Conservation (phyloP, 306 rosid species). For the Vigna reflexopilosa region DNA sequence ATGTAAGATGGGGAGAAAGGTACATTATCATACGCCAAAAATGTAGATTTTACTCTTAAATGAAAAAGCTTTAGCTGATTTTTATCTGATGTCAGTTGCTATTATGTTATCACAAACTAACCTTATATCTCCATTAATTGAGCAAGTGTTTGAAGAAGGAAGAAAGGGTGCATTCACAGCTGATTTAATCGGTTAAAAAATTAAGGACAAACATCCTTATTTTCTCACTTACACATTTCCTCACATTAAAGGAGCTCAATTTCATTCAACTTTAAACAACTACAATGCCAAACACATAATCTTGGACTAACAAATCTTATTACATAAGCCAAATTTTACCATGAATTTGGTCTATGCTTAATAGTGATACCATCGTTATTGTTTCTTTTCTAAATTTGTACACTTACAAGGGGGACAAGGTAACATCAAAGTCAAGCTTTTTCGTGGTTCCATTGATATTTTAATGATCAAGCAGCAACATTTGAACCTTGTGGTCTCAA, state of each 20-base stretch:
- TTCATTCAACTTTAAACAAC: too few relatives aligned
- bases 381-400: not conserved
- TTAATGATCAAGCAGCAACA: constrained; percentile 14
- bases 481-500: not conserved
- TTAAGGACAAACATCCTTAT: too few relatives aligned
- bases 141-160: not conserved
- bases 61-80: too few relatives aligned
- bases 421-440: not conserved
- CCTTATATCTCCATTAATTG: too few relatives aligned
- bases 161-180: not conserved
- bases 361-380: not conserved
- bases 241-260: too few relatives aligned
- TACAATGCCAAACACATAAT: not conserved
- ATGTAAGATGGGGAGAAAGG: too few relatives aligned
- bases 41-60: not conserved
- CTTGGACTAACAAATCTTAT: not conserved
- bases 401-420: constrained; percentile 1
- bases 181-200: too few relatives aligned
- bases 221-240: too few relatives aligned
- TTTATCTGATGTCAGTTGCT: too few relatives aligned
- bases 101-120: too few relatives aligned
- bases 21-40: not conserved
- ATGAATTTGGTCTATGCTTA: constrained; percentile 14
- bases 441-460: not conserved
- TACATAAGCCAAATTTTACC: not conserved